phyloP scores from a whole-genome alignment of 2,329 filamentous ascomycete genomes.

The Malbranchea cinnamomea region DNA sequence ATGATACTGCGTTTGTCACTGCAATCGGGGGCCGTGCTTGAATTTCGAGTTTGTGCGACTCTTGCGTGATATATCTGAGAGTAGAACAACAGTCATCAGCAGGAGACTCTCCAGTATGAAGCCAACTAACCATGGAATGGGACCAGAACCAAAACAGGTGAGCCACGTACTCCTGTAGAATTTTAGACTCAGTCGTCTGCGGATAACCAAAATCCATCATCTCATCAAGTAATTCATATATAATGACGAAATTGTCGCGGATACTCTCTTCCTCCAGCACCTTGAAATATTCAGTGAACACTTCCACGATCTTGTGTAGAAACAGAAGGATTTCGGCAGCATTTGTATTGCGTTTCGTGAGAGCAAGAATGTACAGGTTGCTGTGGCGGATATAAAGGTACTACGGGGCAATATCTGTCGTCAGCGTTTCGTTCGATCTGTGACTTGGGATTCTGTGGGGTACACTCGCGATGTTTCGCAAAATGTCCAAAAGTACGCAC shows the following conservation, averaged over 20 bases:
- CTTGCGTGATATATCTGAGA: slow-evolving; percentile 78
- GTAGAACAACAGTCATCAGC: background rate
- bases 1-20: slow-evolving; percentile 94
- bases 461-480: slow-evolving; percentile 5
- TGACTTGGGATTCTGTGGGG: slow-evolving; percentile 5
- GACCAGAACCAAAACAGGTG: no score
- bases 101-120: no score
- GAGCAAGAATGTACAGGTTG: slow-evolving; percentile 92
- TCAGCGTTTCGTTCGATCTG: slow-evolving; percentile 8
- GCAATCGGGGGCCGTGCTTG: slow-evolving; percentile 93
- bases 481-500: slow-evolving; percentile 36
- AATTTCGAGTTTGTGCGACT: slow-evolving; percentile 95
- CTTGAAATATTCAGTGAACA: slow-evolving; percentile 99
- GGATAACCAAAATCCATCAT: slow-evolving; percentile 99
- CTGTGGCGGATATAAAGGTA: slow-evolving; percentile 99
- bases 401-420: slow-evolving; percentile 31
- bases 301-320: slow-evolving; percentile 93
- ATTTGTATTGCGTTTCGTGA: slow-evolving; percentile 98
- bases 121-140: no score
- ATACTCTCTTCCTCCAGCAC: slow-evolving; percentile 97
- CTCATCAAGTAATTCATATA: slow-evolving; percentile 95
- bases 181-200: slow-evolving; percentile 96
- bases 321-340: slow-evolving; percentile 96
- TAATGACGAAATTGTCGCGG: slow-evolving; percentile 97
- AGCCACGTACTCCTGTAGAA: slow-evolving; percentile 61